Evolutionary conservation across 306 rosid species (phyloP).

Genomic region (Casuarina cunninghamiana): DNA sequence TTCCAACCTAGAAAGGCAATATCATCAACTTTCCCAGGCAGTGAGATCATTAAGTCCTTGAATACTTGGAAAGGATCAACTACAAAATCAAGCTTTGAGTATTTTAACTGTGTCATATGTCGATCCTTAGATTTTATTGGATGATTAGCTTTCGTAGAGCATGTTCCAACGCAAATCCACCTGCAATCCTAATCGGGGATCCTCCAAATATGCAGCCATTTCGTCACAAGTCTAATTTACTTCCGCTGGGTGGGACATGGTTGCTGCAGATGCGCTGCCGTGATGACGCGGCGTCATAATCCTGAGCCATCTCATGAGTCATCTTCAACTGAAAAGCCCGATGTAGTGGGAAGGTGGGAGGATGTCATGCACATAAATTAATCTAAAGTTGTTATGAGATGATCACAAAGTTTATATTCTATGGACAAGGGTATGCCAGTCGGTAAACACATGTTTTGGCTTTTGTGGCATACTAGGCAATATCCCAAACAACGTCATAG

Average conservation of each 20-base stretch:
- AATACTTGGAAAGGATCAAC: slow-evolving; percentile 8
- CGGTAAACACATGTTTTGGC: slow-evolving; percentile 34
- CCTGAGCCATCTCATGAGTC: slow-evolving; percentile 38
- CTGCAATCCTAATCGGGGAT: slow-evolving; percentile 32
- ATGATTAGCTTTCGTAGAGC: slow-evolving; percentile 1
- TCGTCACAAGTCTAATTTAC: slow-evolving; percentile 36
- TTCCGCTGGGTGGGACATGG: slow-evolving; percentile 23
- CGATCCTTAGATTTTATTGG: not conserved
- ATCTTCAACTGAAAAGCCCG: slow-evolving; percentile 36
- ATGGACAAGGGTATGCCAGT: slow-evolving; percentile 9
- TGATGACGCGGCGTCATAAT: slow-evolving; percentile 44
- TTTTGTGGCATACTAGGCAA: slow-evolving; percentile 24
- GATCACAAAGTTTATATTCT: slow-evolving; percentile 32
- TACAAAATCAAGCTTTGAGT: slow-evolving; percentile 13
- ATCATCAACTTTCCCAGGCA: not conserved
- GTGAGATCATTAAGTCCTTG: slow-evolving; percentile 27
- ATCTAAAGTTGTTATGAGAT: slow-evolving; percentile 27
- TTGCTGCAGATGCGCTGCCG: not conserved
- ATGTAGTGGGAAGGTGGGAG: slow-evolving; percentile 38
- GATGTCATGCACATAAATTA: slow-evolving; percentile 34
- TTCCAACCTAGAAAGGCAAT: slow-evolving; percentile 5
- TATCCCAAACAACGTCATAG: not conserved
- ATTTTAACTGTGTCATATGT: slow-evolving; percentile 2
- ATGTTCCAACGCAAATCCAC: not conserved
- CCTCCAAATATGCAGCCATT: slow-evolving; percentile 14